Percentiles rank a stretch among this genome's conserved stretches.
phyloP scores from a whole-genome alignment of 805 yeast species.

The Priceomyces castillae region DNA sequence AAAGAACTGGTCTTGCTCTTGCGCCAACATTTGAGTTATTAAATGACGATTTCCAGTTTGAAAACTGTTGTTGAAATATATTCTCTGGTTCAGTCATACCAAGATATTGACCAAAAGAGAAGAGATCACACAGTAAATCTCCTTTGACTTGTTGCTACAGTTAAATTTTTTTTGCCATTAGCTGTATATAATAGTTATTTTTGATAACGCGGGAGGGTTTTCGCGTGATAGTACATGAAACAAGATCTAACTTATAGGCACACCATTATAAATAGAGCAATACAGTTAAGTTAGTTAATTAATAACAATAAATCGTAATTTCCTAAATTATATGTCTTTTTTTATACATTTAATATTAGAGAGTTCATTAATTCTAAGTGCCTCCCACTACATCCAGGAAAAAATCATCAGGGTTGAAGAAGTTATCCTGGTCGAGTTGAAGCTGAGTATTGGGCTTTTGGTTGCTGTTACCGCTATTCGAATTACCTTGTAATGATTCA shows the following conservation, averaged over 20 bases:
- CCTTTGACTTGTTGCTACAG: no score
- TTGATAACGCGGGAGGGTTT: no score
- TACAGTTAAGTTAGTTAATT: no score
- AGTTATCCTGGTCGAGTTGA: constrained; percentile 10
- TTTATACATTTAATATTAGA: neutral
- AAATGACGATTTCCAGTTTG: constrained; percentile 26
- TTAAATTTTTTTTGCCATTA: no score
- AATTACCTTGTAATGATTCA: constrained; percentile 9
- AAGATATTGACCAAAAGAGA: neutral
- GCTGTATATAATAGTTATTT: no score
- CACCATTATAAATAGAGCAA: no score
- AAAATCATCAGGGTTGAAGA: constrained; percentile 26
- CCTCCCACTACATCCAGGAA: constrained; percentile 20
- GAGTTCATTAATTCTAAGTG: constrained; percentile 1
- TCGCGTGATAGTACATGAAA: no score
- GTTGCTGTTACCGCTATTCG: constrained; percentile 1
- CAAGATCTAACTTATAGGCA: no score
- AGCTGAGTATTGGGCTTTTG: neutral
- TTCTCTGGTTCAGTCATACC: constrained; percentile 31
- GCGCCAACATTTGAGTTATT: constrained; percentile 6
- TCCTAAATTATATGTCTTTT: no score
- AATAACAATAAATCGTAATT: no score
- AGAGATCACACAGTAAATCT: no score
- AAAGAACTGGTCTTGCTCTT: constrained; percentile 26
- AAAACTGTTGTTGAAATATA: constrained; percentile 33